Evolutionary conservation across 2,329 filamentous ascomycete genomes (phyloP).

Genomic region (Clarireedia hainanense): DNA sequence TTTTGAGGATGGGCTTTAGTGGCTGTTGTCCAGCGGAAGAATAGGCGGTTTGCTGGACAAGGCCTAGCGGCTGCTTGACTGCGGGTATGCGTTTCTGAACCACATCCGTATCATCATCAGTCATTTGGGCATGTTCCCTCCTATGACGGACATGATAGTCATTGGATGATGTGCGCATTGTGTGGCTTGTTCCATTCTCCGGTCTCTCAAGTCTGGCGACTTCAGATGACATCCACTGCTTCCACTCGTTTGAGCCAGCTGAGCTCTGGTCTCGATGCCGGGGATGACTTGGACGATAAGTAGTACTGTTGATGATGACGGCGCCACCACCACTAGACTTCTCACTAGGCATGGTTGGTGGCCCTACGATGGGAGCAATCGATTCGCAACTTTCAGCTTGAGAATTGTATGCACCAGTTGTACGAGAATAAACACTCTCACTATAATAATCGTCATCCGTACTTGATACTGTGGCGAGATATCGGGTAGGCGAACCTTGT

Average conservation of each 20-base stretch:
- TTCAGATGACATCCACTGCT: constrained; percentile 45
- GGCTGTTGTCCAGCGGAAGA: constrained; percentile 2
- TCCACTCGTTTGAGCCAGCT: constrained; percentile 46
- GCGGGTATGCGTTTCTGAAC: constrained; percentile 7
- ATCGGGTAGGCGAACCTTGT: neutral
- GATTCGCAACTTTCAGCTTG: constrained; percentile 1
- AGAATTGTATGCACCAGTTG: constrained; percentile 25
- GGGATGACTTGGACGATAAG: constrained; percentile 25
- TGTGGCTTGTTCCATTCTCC: constrained; percentile 13
- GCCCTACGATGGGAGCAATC: constrained; percentile 12
- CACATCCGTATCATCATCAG: constrained; percentile 30
- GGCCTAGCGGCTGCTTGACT: constrained; percentile 20
- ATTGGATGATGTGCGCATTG: constrained; percentile 25
- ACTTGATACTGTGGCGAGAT: neutral
- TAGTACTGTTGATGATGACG: constrained; percentile 29
- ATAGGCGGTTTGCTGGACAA: constrained; percentile 15
- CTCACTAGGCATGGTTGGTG: constrained; percentile 13
- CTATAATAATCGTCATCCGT: constrained; percentile 18
- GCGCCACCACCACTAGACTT: constrained; percentile 26
- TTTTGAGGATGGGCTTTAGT: constrained; percentile 25
- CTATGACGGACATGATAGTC: constrained; percentile 34
- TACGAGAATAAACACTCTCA: constrained; percentile 29
- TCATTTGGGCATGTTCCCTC: constrained; percentile 44
- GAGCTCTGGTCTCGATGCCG: constrained; percentile 34
- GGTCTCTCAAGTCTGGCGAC: constrained; percentile 39